Percentiles rank a stretch among this genome's conserved stretches.
phyloP scores from a whole-genome alignment of 257 asterid genomes.

The Lavandula angustifolia region DNA sequence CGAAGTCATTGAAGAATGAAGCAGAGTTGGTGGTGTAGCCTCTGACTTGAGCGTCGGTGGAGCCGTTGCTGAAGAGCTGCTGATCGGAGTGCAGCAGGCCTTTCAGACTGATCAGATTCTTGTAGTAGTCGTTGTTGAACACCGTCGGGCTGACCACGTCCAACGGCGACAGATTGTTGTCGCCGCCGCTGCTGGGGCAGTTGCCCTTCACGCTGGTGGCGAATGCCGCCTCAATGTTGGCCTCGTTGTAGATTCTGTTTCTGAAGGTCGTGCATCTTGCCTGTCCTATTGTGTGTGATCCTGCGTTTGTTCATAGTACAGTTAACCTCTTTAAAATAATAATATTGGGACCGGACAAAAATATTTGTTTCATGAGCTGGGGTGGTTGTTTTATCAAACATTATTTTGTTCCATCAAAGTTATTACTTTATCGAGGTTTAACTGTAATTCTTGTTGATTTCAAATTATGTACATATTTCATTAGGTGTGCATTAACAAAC shows the following conservation, averaged over 20 bases:
- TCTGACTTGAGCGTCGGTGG: constrained; percentile 62
- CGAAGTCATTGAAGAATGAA: constrained; percentile 59
- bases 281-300: constrained; percentile 69
- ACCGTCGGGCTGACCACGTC: constrained; percentile 38
- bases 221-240: constrained; percentile 51
- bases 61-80: constrained; percentile 57
- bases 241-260: constrained; percentile 55
- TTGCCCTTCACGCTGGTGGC: constrained; percentile 39
- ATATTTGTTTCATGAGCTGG: too few relatives aligned
- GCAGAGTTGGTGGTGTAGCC: constrained; percentile 46
- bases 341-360: too few relatives aligned
- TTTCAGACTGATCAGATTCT: constrained; percentile 36
- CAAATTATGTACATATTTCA: too few relatives aligned
- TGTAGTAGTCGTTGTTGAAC: constrained; percentile 59
- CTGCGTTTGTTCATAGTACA: constrained; percentile 30
- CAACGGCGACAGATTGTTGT: constrained; percentile 46
- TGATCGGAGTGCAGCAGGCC: constrained; percentile 76
- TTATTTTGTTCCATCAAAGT: too few relatives aligned
- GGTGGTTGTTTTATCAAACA: too few relatives aligned
- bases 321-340: too few relatives aligned
- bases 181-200: constrained; percentile 59
- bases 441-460: too few relatives aligned
- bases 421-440: too few relatives aligned
- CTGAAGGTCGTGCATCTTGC: constrained; percentile 60
- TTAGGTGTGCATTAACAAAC: too few relatives aligned